Percentiles rank a stretch among this genome's conserved stretches.
These are phyloP conservation scores for Kurtzmaniella quercitrusa DNA, from an alignment of 1,139 yeast genomes.

Conservation along the genomic window DNA sequence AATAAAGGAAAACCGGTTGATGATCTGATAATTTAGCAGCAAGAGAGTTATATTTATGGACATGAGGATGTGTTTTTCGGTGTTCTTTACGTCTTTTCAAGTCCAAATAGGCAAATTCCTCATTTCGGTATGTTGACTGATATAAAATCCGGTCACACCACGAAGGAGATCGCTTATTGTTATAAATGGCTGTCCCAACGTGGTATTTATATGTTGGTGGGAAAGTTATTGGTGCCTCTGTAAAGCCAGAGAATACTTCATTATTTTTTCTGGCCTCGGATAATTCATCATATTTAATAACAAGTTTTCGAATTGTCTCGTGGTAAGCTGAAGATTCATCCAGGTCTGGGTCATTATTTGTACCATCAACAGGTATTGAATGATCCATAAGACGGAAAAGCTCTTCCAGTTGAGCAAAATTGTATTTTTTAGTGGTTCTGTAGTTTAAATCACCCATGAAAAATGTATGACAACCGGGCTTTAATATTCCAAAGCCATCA, in stretches of 20 bases:
- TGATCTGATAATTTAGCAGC: constrained; percentile 37
- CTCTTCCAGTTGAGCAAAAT: constrained; percentile 11
- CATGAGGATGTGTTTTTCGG: constrained; percentile 16
- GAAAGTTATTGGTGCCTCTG: constrained; percentile 59
- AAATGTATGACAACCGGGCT: constrained; percentile 58
- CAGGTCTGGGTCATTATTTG: constrained; percentile 2
- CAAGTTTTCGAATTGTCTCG: constrained; percentile 19
- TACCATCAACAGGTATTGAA: constrained; percentile 8
- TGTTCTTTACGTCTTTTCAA: constrained; percentile 5
- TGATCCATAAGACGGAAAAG: constrained; percentile 25
- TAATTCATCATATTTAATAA: constrained; percentile 57
- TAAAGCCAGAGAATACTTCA: constrained; percentile 55
- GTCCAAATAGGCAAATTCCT: constrained; percentile 3
- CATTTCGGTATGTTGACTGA: constrained; percentile 38
- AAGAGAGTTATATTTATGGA: constrained; percentile 40
- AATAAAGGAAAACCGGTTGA: constrained; percentile 41
- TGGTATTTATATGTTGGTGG: constrained; percentile 74
- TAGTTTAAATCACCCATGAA: constrained; percentile 84
- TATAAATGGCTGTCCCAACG: constrained; percentile 48
- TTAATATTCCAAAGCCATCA: constrained; percentile 56
- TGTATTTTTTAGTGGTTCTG: constrained; percentile 43
- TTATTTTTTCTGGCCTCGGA: constrained; percentile 37
- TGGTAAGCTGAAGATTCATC: background rate
- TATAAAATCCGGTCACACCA: constrained; percentile 87
- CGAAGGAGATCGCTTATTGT: constrained; percentile 64